phyloP scores from a whole-genome alignment of 257 asterid genomes.

The Capsicum chinense region DNA sequence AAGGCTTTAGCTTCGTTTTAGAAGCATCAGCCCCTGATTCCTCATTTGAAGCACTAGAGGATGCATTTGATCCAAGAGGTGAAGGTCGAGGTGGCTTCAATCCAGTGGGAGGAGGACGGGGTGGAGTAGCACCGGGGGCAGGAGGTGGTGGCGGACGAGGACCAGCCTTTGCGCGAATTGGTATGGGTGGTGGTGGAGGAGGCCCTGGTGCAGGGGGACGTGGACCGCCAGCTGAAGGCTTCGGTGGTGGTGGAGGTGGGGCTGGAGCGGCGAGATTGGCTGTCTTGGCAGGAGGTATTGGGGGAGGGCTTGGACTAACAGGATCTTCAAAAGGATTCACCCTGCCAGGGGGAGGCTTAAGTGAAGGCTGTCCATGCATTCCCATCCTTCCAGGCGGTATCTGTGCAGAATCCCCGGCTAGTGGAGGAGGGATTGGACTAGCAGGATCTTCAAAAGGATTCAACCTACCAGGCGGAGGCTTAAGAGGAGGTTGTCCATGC shows the following conservation, averaged over 20 bases:
- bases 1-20: constrained; percentile 88
- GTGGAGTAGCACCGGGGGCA: constrained; percentile 44
- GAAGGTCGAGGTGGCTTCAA: constrained; percentile 56
- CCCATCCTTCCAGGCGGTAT: constrained; percentile 37
- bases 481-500: constrained; percentile 55
- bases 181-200: constrained; percentile 41
- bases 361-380: constrained; percentile 51
- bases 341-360: constrained; percentile 79
- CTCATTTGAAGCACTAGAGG: constrained; percentile 45
- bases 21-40: constrained; percentile 53
- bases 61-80: constrained; percentile 55
- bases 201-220: constrained; percentile 43
- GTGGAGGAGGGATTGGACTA: constrained; percentile 33
- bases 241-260: constrained; percentile 44
- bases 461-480: constrained; percentile 74
- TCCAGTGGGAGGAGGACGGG: constrained; percentile 56
- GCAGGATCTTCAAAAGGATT: constrained; percentile 38
- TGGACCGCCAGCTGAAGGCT: constrained; percentile 42
- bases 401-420: constrained; percentile 25
- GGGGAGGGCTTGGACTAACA: constrained; percentile 33
- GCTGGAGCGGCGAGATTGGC: constrained; percentile 32
- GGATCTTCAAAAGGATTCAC: constrained; percentile 39
- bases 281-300: constrained; percentile 30
- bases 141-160: constrained; percentile 47
- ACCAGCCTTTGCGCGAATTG: constrained; percentile 34